phyloP scores from a whole-genome alignment of 1,284 basidiomycete genomes.

The Leccinum glutinopallens region DNA sequence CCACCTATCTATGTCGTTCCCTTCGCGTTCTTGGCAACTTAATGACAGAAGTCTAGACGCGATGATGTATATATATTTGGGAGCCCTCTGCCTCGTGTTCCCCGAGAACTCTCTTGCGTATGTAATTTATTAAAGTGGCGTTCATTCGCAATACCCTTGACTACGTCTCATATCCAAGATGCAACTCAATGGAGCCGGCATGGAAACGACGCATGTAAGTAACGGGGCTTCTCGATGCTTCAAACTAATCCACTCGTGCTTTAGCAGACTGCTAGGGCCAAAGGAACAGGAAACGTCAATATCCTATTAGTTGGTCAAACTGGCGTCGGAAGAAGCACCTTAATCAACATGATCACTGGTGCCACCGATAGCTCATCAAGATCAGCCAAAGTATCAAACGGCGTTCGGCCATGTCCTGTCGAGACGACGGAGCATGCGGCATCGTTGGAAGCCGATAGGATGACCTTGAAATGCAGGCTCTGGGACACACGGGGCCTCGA shows the following conservation, averaged over 20 bases:
- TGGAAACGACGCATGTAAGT: conserved; percentile 14
- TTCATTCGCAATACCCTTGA: conserved; percentile 5
- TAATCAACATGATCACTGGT: conserved; percentile 33
- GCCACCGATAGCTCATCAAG: conserved; percentile 12
- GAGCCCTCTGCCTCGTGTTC: conserved; percentile 24
- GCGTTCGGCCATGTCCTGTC: conserved; percentile 28
- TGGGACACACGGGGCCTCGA: conserved; percentile 35
- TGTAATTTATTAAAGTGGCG: conserved; percentile 11
- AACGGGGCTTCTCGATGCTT: background rate
- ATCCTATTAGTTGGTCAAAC: conserved; percentile 32
- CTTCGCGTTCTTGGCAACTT: background rate
- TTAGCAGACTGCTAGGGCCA: conserved; percentile 6
- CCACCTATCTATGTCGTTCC: background rate
- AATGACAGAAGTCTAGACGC: background rate
- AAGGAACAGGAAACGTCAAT: conserved; percentile 6
- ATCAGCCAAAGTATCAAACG: conserved; percentile 30
- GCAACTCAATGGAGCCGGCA: background rate
- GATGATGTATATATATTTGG: conserved; percentile 23
- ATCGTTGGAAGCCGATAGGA: conserved; percentile 11
- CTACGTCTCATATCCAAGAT: conserved; percentile 10
- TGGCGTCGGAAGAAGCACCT: conserved; percentile 32
- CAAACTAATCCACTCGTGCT: background rate
- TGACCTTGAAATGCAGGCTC: conserved; percentile 18
- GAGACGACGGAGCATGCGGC: conserved; percentile 23
- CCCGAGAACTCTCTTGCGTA: background rate